phyloP scores from a whole-genome alignment of 2,329 filamentous ascomycete genomes.

The Coniella lustricola region DNA sequence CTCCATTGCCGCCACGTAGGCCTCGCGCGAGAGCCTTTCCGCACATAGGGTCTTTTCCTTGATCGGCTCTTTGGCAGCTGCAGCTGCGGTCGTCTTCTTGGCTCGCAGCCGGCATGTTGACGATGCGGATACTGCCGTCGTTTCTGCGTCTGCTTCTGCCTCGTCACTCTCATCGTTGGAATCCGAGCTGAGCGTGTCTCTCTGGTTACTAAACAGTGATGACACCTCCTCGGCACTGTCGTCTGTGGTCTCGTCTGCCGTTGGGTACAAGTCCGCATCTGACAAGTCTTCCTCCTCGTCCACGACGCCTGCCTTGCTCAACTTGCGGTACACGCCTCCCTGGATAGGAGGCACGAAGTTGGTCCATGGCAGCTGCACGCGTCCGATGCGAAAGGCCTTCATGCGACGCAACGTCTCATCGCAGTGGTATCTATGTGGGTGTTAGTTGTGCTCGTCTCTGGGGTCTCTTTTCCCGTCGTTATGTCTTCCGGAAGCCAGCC shows the following conservation, averaged over 20 bases:
- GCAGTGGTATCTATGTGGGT: slow-evolving; percentile 49
- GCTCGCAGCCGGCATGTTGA: background rate
- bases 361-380: slow-evolving; percentile 38
- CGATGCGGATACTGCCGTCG: background rate
- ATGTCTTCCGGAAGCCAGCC: slow-evolving; percentile 13
- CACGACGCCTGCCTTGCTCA: background rate
- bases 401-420: slow-evolving; percentile 46
- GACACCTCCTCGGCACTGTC: slow-evolving; percentile 4
- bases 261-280: background rate
- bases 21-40: slow-evolving; percentile 12
- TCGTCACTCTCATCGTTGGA: slow-evolving; percentile 4
- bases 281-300: background rate
- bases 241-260: slow-evolving; percentile 1
- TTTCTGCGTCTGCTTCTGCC: background rate
- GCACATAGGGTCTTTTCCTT: background rate
- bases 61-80: background rate
- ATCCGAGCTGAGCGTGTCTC: slow-evolving; percentile 11
- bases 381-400: slow-evolving; percentile 54
- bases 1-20: slow-evolving; percentile 15
- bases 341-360: slow-evolving; percentile 53
- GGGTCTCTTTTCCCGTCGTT: too few relatives aligned
- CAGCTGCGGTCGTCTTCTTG: background rate
- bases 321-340: slow-evolving; percentile 19
- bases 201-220: slow-evolving; percentile 5
- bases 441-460: slow-evolving; percentile 19